Evolutionary conservation across 2,329 filamentous ascomycete genomes (phyloP), one percentile per base, ranked within the genome.

Genomic region (Dactylella cylindrospora): DNA sequence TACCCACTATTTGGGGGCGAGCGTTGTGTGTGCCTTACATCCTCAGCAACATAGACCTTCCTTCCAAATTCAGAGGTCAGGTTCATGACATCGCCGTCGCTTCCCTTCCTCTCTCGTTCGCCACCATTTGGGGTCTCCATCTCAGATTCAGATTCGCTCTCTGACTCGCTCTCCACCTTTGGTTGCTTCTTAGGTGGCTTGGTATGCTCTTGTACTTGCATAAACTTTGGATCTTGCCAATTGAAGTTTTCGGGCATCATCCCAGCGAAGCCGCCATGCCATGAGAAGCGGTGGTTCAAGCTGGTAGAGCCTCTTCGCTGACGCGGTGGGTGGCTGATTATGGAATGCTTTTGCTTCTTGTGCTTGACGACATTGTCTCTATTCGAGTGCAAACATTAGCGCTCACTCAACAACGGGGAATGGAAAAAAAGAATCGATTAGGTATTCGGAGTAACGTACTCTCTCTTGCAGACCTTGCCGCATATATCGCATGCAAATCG

Each of bases 281-380:
- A 64, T 17, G 59, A 64, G 59, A 55, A 55, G 3, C 52, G 44
- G 29, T 64, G 59, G 45, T 26, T 57, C 51, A 64, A 46, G n/a
- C 59, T 36, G 9, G 59, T n/a, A 1, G 51, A 55, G 12, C 59
- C 52, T 2, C 52, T 39, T 13, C 59, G 51, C 23, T 57, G 59
- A 19, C 59, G 51, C 26, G 59, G 59, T 15, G 51, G 59, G 15
- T 55, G 59, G 46, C 51, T 57, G 28, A 64, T 55, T 26, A 64
- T 64, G 6, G 66, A 62, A 29, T 68, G 67, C 36, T 68, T 66
- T 41, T 69, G 67, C 29, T 68, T 69, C 45, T 69, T 67, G 33
- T 69, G 67, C 28, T 69, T 69, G 26, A 68, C 66, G 19, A 69
- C 61, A 53, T 69, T 69, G 38, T 69, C 67, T 19, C 67, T 69